These are phyloP conservation scores for Ceratocystis smalleyi DNA, from an alignment of 2,329 filamentous ascomycete species.

Conservation along the genomic window DNA sequence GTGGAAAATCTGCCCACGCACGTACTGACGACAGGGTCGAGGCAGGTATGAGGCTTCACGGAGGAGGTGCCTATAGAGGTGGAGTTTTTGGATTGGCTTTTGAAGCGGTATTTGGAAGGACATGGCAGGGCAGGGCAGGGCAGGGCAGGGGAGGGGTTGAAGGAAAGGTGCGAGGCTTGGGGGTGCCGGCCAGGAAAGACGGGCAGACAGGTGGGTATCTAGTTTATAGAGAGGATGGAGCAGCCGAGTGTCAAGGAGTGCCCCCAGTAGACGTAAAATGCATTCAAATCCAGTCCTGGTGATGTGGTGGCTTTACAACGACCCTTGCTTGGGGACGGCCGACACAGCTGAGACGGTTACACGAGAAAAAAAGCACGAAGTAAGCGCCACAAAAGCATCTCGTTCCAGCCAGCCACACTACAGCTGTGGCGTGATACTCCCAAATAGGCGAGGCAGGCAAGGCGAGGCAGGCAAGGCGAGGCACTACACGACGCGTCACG, in stretches of 20 bases:
- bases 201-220: no score
- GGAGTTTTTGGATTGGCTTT: conserved; percentile 22
- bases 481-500: conserved; percentile 15
- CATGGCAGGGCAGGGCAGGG: conserved; percentile 3
- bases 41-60: conserved; percentile 47
- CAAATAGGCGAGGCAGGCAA: background rate
- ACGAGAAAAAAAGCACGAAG: background rate
- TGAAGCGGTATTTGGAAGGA: conserved; percentile 23
- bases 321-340: background rate
- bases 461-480: no score
- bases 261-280: no score
- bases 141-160: background rate
- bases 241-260: no score
- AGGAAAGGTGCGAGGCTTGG: background rate
- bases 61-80: conserved; percentile 43
- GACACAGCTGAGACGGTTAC: background rate
- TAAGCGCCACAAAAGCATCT: background rate
- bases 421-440: background rate
- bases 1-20: conserved; percentile 29
- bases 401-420: background rate
- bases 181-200: background rate
- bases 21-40: conserved; percentile 31
- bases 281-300: no score
- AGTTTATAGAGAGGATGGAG: no score
- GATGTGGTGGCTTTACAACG: background rate